Evolutionary conservation across 805 yeast genomes (phyloP).

Genomic region (Candida mattraensis): DNA sequence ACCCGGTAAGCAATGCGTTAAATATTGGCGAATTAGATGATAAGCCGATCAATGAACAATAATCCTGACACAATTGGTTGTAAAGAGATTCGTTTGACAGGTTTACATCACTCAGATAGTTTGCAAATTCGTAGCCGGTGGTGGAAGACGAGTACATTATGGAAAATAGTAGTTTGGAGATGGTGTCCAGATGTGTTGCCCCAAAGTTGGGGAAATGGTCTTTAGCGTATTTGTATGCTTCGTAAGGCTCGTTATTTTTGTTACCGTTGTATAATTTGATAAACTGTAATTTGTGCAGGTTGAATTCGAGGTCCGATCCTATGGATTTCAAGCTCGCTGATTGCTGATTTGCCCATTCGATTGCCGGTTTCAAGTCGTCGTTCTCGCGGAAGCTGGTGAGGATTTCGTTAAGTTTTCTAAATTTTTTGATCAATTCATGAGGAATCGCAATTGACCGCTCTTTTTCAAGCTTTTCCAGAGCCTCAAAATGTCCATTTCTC

Average conservation of each 20-base stretch:
- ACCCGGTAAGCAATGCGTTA: slow-evolving; percentile 50
- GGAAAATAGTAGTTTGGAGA: slow-evolving; percentile 46
- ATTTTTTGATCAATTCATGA: slow-evolving; percentile 33
- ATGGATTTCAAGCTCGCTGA: slow-evolving; percentile 26
- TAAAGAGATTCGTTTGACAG: slow-evolving; percentile 19
- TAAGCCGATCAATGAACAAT: slow-evolving; percentile 47
- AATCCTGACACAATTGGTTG: slow-evolving; percentile 43
- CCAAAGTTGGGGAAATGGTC: slow-evolving; percentile 40
- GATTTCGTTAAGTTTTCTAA: slow-evolving; percentile 44
- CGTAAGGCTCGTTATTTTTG: slow-evolving; percentile 21
- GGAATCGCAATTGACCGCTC: slow-evolving; percentile 31
- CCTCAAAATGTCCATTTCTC: slow-evolving; percentile 32
- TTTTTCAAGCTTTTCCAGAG: slow-evolving; percentile 26
- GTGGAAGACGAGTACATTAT: slow-evolving; percentile 25
- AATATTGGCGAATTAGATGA: slow-evolving; percentile 55
- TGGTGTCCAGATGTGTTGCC: slow-evolving; percentile 38
- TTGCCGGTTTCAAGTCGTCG: slow-evolving; percentile 44
- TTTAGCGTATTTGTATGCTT: slow-evolving; percentile 47
- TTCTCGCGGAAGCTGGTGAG: slow-evolving; percentile 35
- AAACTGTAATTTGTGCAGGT: slow-evolving; percentile 44
- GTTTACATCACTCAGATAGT: slow-evolving; percentile 7
- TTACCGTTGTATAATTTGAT: slow-evolving; percentile 30
- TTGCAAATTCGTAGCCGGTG: slow-evolving; percentile 9
- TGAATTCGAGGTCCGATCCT: slow-evolving; percentile 47
- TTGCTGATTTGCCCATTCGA: slow-evolving; percentile 44